Conservation (phyloP, 1,284 basidiomycete genomes). For the Trichosporon asahii region DNA sequence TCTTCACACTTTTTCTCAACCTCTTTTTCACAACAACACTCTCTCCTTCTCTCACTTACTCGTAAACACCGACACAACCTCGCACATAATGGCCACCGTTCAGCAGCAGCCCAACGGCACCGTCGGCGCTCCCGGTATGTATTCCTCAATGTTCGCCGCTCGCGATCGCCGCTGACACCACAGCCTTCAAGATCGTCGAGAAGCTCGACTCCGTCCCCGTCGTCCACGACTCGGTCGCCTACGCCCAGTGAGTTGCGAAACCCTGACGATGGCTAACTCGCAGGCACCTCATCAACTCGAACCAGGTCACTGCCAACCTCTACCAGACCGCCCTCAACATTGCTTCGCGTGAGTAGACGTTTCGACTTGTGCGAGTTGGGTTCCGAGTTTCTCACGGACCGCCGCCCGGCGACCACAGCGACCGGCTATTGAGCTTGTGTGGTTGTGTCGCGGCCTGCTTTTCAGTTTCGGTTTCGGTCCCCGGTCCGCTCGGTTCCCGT, state of each 20-base stretch:
- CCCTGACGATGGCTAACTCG: not conserved
- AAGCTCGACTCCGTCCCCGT: constrained; percentile 47
- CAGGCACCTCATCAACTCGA: constrained; percentile 45
- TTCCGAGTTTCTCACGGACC: not conserved
- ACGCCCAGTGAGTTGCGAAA: constrained; percentile 43
- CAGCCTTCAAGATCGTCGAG: constrained; percentile 50
- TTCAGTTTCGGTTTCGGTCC: not conserved
- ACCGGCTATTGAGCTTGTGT: not conserved
- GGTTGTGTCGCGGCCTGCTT: not conserved
- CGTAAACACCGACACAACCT: not conserved
- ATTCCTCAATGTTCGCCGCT: not conserved
- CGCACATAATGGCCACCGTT: constrained; percentile 22
- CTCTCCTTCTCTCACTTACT: not conserved
- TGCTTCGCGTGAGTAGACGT: constrained; percentile 39
- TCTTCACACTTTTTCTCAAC: not conserved
- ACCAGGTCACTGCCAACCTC: constrained; percentile 40
- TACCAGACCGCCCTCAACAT: constrained; percentile 45
- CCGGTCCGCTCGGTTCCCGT: not conserved
- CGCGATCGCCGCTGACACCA: constrained; percentile 7
- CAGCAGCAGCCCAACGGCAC: constrained; percentile 20
- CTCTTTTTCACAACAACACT: not conserved
- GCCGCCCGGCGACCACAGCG: not conserved
- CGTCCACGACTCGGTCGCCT: constrained; percentile 49
- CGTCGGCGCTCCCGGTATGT: constrained; percentile 14
- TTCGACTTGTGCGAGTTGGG: not conserved